phyloP scores from a whole-genome alignment of 2,329 filamentous ascomycete genomes.

The Fusarium continuum region DNA sequence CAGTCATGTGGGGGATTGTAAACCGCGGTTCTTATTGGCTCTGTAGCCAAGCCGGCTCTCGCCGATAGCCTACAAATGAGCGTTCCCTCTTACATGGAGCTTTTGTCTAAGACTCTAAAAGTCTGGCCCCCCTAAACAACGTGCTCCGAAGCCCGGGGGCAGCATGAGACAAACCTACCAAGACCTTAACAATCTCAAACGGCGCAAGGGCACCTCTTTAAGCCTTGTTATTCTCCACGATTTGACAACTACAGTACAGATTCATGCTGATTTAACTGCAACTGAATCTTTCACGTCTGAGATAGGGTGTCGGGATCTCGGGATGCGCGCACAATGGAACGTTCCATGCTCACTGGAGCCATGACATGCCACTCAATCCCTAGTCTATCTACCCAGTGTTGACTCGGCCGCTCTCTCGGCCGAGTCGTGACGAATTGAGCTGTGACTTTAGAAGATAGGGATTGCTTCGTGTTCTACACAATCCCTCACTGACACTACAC shows the following conservation, averaged over 20 bases:
- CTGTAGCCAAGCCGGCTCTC: conserved; percentile 28
- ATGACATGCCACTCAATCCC: conserved; percentile 27
- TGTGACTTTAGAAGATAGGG: background rate
- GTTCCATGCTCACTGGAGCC: conserved; percentile 33
- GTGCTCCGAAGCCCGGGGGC: too few species aligned
- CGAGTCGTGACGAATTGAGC: conserved; percentile 10
- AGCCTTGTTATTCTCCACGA: background rate
- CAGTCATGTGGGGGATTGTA: conserved; percentile 11
- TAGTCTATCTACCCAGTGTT: conserved; percentile 3
- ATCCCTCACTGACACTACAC: background rate
- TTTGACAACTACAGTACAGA: background rate
- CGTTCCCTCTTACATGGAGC: conserved; percentile 2
- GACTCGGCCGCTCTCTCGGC: conserved; percentile 33
- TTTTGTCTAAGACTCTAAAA: conserved; percentile 7
- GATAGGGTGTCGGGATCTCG: background rate
- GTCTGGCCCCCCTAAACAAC: background rate
- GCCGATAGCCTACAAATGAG: conserved; percentile 28
- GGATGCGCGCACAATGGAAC: conserved; percentile 30
- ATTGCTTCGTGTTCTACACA: background rate
- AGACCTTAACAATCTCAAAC: background rate
- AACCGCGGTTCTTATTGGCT: conserved; percentile 16
- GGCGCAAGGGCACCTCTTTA: background rate
- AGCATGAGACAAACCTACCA: background rate
- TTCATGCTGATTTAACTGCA: background rate
- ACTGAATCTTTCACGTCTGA: background rate